A percentile compares a stretch with the other conserved stretches of the same genome.
These are phyloP conservation scores for Pyropia yezoensis DNA, from an alignment of 23 red algal species.

Conservation along the genomic window DNA sequence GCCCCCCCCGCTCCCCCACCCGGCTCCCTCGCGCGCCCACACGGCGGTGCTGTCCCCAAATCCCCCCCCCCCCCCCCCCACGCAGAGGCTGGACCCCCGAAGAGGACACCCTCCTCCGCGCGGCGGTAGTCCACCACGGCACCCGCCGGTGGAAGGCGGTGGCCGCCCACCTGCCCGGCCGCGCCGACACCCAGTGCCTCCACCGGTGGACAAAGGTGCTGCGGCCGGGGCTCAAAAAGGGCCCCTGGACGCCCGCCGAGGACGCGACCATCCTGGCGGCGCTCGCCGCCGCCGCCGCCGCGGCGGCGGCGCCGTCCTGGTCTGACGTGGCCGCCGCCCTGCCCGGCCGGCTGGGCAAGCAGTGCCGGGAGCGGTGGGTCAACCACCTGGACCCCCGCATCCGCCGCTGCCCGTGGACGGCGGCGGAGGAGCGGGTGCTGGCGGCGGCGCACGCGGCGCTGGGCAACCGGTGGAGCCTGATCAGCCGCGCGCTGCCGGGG, in stretches of 20 bases:
- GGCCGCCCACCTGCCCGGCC: slow-evolving; percentile 40
- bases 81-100: slow-evolving; percentile 57
- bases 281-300: slow-evolving; percentile 28
- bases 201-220: slow-evolving; percentile 95
- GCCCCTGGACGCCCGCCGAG: slow-evolving; percentile 86
- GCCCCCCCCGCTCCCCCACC: no score
- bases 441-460: slow-evolving; percentile 61
- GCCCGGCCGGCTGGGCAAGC: slow-evolving; percentile 86
- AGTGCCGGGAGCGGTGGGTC: slow-evolving; percentile 96
- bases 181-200: slow-evolving; percentile 82
- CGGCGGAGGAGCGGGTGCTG: slow-evolving; percentile 77
- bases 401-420: slow-evolving; percentile 85
- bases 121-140: slow-evolving; percentile 53
- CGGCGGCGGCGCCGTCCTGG: slow-evolving; percentile 25
- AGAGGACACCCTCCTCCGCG: slow-evolving; percentile 72
- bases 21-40: no score
- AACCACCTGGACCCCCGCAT: slow-evolving; percentile 88
- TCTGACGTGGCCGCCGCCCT: slow-evolving; percentile 74
- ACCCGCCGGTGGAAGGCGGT: slow-evolving; percentile 85
- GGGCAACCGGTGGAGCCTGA: slow-evolving; percentile 90
- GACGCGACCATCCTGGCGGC: slow-evolving; percentile 74
- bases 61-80: no score
- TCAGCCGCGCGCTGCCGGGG: slow-evolving; percentile 85
- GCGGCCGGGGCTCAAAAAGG: slow-evolving; percentile 77
- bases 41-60: no score